These are phyloP conservation scores for Mycena indigotica DNA, from an alignment of 768 basidiomycete genomes.

Conservation along the genomic window DNA sequence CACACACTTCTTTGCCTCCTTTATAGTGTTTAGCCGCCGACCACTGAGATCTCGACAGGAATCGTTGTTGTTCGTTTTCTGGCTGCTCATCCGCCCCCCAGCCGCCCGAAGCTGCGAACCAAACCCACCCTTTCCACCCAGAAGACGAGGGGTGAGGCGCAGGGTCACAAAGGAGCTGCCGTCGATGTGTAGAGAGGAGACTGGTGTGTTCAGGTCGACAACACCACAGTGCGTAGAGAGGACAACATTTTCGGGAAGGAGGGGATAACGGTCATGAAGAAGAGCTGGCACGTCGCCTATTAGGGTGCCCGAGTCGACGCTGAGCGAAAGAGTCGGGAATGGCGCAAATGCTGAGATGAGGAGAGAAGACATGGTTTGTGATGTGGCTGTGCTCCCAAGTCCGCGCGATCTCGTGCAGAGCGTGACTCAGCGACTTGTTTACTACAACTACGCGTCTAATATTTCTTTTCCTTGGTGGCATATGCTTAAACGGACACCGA, in stretches of 20 bases:
- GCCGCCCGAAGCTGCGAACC: constrained; percentile 95
- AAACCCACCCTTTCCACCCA: constrained; percentile 96
- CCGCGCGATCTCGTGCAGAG: neutral
- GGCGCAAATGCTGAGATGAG: constrained; percentile 64
- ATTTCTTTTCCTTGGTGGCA: no score
- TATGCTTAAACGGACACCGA: constrained; percentile 76
- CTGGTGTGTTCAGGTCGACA: constrained; percentile 33
- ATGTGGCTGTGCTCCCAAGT: neutral
- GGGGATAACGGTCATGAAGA: constrained; percentile 48
- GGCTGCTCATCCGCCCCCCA: constrained; percentile 95
- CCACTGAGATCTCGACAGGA: constrained; percentile 93
- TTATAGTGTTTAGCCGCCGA: constrained; percentile 87
- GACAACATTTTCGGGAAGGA: constrained; percentile 46
- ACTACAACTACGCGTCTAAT: neutral
- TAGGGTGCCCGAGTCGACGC: constrained; percentile 42
- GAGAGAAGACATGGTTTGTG: constrained; percentile 27
- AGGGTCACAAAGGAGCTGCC: constrained; percentile 56
- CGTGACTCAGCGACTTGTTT: neutral
- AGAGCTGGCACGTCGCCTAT: constrained; percentile 45
- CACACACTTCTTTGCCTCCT: constrained; percentile 90
- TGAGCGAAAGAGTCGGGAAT: constrained; percentile 57
- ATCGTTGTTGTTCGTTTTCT: constrained; percentile 94
- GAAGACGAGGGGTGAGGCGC: constrained; percentile 70
- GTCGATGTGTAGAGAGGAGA: constrained; percentile 29
- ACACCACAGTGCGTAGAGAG: constrained; percentile 45